phyloP scores from a whole-genome alignment of 2,329 filamentous ascomycete genomes.

The Neophaeococcomyces mojaviensis region DNA sequence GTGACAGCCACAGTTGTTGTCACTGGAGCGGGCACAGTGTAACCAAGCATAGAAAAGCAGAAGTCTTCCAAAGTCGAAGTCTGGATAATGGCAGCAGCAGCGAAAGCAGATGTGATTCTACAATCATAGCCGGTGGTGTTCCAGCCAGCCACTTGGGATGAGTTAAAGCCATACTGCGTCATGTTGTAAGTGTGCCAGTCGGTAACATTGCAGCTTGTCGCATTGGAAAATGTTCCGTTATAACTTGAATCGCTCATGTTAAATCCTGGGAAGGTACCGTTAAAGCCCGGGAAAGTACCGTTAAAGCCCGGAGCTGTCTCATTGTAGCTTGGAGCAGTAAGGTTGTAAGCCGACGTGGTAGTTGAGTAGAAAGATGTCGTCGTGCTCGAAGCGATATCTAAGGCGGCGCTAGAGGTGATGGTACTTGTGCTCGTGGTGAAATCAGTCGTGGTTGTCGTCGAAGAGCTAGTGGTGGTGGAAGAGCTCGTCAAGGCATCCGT shows the following conservation, averaged over 20 bases:
- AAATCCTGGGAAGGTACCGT: background rate
- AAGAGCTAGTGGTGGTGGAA: background rate
- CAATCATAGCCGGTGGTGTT: background rate
- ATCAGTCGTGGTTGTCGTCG: too few species aligned
- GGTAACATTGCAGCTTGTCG: background rate
- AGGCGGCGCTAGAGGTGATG: background rate
- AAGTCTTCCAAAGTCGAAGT: background rate
- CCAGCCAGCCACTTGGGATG: slow-evolving; percentile 1
- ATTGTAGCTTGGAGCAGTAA: background rate
- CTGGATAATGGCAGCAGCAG: slow-evolving; percentile 6
- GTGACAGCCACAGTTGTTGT: background rate
- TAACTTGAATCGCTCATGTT: background rate
- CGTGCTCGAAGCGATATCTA: background rate
- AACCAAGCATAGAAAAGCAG: slow-evolving; percentile 5
- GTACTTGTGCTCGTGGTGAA: too few species aligned
- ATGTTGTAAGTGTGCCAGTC: background rate
- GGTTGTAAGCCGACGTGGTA: background rate
- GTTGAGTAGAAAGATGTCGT: background rate
- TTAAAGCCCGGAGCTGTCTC: background rate
- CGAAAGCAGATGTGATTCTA: slow-evolving; percentile 1
- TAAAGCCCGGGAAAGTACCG: background rate
- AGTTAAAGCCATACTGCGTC: background rate
- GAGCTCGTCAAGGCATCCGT: background rate
- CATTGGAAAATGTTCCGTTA: background rate
- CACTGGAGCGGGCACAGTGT: slow-evolving; percentile 1